These are phyloP conservation scores for Coelastrella sp. DNA, from an alignment of 139 green algal species.

Conservation along the genomic window DNA sequence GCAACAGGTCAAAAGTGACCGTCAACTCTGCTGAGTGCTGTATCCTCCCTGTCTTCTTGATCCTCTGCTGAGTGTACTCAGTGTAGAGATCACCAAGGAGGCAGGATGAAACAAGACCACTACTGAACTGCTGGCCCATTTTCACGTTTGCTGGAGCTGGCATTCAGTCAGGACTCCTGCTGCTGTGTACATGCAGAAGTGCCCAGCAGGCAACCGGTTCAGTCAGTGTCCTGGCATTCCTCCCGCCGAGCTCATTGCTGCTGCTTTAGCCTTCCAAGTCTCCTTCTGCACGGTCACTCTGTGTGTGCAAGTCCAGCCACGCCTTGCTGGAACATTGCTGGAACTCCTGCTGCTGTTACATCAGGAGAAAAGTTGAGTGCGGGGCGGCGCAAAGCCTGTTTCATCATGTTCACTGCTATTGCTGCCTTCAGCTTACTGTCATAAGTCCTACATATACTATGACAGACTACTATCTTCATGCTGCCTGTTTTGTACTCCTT, in stretches of 20 bases:
- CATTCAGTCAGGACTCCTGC: no score
- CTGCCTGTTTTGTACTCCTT: background rate
- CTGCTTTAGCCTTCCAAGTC: background rate
- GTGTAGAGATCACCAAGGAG: no score
- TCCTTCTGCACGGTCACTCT: background rate
- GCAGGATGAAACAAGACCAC: no score
- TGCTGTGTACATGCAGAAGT: no score
- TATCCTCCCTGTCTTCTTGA: no score
- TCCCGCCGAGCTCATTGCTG: background rate
- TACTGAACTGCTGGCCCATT: no score
- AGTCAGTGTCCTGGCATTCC: no score
- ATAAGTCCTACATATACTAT: background rate
- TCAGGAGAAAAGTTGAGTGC: background rate
- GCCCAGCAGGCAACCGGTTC: no score
- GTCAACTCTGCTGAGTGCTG: no score
- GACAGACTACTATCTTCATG: background rate
- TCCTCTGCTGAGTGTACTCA: no score
- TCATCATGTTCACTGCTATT: background rate
- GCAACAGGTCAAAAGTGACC: no score
- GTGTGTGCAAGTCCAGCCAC: background rate
- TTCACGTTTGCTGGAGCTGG: no score
- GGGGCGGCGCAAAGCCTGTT: background rate
- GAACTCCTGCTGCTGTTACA: background rate
- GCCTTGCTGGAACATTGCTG: background rate
- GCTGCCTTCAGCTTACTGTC: background rate